Conservation (phyloP, 345 rosid species). For the Pistacia vera region DNA sequence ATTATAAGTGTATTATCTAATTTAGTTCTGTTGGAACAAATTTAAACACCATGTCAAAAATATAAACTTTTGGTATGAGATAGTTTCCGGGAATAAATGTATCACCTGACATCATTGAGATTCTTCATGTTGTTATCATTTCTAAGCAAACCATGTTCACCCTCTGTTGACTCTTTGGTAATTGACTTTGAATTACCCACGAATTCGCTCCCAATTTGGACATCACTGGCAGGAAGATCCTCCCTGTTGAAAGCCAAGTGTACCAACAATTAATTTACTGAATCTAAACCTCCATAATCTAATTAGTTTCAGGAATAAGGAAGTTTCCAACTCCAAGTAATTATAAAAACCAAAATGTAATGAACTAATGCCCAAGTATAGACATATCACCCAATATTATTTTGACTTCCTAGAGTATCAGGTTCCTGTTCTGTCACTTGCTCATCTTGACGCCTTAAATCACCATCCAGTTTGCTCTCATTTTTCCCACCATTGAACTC, state of each 20-base stretch:
- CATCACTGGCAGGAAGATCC: conserved; percentile 19
- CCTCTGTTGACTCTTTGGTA: conserved; percentile 15
- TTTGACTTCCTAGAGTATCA: conserved; percentile 32
- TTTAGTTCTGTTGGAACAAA: background rate
- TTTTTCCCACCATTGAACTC: conserved; percentile 25
- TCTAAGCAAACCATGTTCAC: conserved; percentile 32
- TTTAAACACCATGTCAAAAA: conserved; percentile 1
- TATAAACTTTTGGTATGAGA: background rate
- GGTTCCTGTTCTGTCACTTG: conserved; percentile 39
- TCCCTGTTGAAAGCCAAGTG: conserved; percentile 33
- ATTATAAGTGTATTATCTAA: background rate
- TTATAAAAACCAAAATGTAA: background rate
- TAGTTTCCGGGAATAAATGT: background rate
- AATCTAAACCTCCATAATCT: background rate
- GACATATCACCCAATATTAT: conserved; percentile 38
- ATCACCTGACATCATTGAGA: conserved; percentile 37
- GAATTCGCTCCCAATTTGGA: conserved; percentile 31
- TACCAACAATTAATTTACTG: conserved; percentile 9
- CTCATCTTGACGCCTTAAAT: conserved; percentile 37
- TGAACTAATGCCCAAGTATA: background rate
- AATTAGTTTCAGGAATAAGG: background rate
- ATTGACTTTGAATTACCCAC: conserved; percentile 21
- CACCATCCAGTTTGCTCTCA: conserved; percentile 32
- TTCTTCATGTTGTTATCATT: conserved; percentile 30
- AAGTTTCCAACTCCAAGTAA: background rate